A percentile compares a stretch with the other conserved stretches of the same genome.
These are phyloP conservation scores for Microcyclosporella mali DNA, from an alignment of 2,329 filamentous ascomycete genomes.

Conservation along the genomic window DNA sequence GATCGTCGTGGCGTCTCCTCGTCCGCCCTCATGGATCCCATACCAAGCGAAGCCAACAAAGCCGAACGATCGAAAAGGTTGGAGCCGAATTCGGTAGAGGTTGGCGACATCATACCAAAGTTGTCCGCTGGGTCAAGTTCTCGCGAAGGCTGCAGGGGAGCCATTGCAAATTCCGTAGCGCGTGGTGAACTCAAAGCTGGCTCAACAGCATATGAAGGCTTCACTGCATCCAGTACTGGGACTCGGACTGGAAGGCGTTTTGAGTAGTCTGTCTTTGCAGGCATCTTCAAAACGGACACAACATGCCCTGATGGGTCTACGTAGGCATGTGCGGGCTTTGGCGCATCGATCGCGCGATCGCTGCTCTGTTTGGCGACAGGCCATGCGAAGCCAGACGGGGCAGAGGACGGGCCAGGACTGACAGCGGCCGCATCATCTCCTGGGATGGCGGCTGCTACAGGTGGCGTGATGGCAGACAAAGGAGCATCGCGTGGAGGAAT, in stretches of 20 bases:
- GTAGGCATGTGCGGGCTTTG: constrained; percentile 50
- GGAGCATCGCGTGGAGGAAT: constrained; percentile 10
- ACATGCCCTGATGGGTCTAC: constrained; percentile 32
- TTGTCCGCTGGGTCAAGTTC: constrained; percentile 31
- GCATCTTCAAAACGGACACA: constrained; percentile 27
- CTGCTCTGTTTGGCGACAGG: constrained; percentile 40
- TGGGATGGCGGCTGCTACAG: constrained; percentile 5
- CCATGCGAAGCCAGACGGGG: constrained; percentile 59
- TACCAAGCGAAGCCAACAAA: constrained; percentile 31
- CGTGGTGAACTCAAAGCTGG: constrained; percentile 33
- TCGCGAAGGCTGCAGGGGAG: constrained; percentile 26
- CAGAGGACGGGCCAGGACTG: constrained; percentile 59
- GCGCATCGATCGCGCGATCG: constrained; percentile 17
- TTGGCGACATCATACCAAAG: constrained; percentile 37
- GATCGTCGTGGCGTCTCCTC: constrained; percentile 21
- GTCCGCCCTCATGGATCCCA: constrained; percentile 29
- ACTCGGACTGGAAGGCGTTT: not conserved
- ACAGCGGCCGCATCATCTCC: constrained; percentile 27
- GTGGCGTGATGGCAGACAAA: constrained; percentile 17
- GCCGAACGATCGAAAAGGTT: constrained; percentile 32
- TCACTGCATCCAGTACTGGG: not conserved
- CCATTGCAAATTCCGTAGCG: constrained; percentile 34
- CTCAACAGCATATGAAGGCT: not conserved
- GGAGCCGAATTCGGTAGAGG: constrained; percentile 36
- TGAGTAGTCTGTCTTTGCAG: constrained; percentile 5